Evolutionary conservation across 768 basidiomycete species (phyloP), one percentile per base, ranked within the genome.

Genomic region (Hypholoma fasciculare): DNA sequence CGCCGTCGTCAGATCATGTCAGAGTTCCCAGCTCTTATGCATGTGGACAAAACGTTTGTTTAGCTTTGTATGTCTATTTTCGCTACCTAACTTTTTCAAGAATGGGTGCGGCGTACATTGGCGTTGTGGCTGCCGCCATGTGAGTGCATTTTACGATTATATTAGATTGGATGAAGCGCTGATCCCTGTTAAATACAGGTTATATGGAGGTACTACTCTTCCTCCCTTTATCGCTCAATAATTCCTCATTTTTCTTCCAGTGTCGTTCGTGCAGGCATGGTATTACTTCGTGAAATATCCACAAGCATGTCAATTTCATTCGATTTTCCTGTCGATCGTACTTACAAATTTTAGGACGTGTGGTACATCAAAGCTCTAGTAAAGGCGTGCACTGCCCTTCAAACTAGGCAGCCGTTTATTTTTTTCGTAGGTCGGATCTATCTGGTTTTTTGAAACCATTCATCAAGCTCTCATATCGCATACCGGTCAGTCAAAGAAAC

Each of bases 381-480:
- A 62, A 47, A 26, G 74, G 63, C 23, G 23, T 23, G 23, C 30
- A 19, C 36, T 7, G 3, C 7, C 60, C n/a, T 27, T 19, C 34
- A n/a, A 4, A 23, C 12, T 36, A 8, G 8, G 12, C 6, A 30
- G 13, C 6, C 6, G 2, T 48, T 20, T 12, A 9, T 46, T 52
- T 59, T 23, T 49, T 43, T 40, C 26, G 26, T 39, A 82, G 81
- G 85, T 86, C 14, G 74, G 65, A n/a, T 64, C 67, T 20, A 76
- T 81, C 19, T 78, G 83, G 72, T 13, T 73, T 3, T 80, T 81
- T 54, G 85, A 86, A 61, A 82, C 76, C 5, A 62, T 77, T 4
- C 82, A 85, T 59, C 85, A 86, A 65, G 71, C 68, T 17, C 63
- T 86, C 16, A 82, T 86, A 36, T 80, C 82, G 4, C 84, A 87